Evolutionary conservation across 768 basidiomycete species (phyloP), one percentile per base, ranked within the genome.

Genomic region (Hygrophoropsis aurantiaca): DNA sequence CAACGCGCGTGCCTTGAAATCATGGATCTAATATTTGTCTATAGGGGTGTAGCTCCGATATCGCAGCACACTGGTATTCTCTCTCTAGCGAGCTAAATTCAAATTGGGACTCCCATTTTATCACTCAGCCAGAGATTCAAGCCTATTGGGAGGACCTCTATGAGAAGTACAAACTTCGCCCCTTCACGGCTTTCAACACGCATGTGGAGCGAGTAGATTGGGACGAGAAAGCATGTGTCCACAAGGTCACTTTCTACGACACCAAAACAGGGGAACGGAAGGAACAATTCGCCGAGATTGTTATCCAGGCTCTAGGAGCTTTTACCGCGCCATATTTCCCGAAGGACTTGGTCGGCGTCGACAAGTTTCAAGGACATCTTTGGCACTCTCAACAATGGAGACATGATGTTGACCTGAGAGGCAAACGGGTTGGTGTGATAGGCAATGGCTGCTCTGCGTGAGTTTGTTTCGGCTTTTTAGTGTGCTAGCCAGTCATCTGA

Each of bases 391-490:
- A 78, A 18, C 56, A 60, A 44, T 86, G 82, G 81, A 63, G 71
- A 37, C 77, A 80, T 41, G 77, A 77, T 54, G 71, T 84, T 15
- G 58, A 70, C 35, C 57, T 84, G 46, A 65, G 64, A 48, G 75
- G 74, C 2, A 82, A 81, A 61, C 66, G 70, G 21, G 73, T 86
- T 6, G 82, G 77, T 1, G 76, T 85, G 11, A 76, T 84, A 56
- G 83, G 82, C 27, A 83, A 83, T 56, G 83, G 81, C 3, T 82
- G 77, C 51, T 80, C 78, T 34, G 81, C 74, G 74, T 81, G 56
- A 54, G 73, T 69, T 47, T 41, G 21, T 34, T 4, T 34, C 19
- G 33, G 33, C 48, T 51, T 46, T 33, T 40, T n/a, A 26, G 21
- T 13, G 13, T 6, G 35, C 41, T 46, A 37, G 38, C 41, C 44